These are phyloP conservation scores for Pleurotus tuber-regium DNA, from an alignment of 768 basidiomycete species.

Conservation along the genomic window DNA sequence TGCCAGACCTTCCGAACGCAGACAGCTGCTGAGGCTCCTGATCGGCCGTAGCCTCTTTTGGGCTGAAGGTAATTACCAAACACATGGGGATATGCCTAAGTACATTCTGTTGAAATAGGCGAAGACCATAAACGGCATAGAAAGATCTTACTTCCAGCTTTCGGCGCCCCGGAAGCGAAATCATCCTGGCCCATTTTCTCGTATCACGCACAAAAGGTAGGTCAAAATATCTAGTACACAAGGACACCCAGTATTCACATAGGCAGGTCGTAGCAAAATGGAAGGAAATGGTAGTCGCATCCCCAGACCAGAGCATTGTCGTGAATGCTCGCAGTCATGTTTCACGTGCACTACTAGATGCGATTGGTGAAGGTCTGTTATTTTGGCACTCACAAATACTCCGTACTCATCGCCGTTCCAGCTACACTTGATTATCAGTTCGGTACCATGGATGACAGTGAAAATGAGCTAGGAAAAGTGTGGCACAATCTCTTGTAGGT, in stretches of 20 bases:
- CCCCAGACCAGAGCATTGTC: slow-evolving; percentile 34
- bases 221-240: too few species aligned
- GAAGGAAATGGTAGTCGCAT: slow-evolving; percentile 47
- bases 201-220: too few species aligned
- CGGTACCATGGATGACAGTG: slow-evolving; percentile 42
- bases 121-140: too few species aligned
- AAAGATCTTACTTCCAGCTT: too few species aligned
- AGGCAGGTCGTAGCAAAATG: too few species aligned
- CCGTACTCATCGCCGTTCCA: too few species aligned
- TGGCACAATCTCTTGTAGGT: slow-evolving; percentile 33
- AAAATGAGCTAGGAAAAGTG: slow-evolving; percentile 50
- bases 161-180: too few species aligned
- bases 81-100: slow-evolving; percentile 11
- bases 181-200: too few species aligned
- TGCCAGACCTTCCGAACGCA: slow-evolving; percentile 35
- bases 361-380: slow-evolving; percentile 56
- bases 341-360: slow-evolving; percentile 47
- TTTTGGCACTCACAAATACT: too few species aligned
- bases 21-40: slow-evolving; percentile 32
- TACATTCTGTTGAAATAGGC: too few species aligned
- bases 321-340: slow-evolving; percentile 50
- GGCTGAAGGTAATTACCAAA: slow-evolving; percentile 34
- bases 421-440: slow-evolving; percentile 58
- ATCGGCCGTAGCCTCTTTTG: slow-evolving; percentile 35
- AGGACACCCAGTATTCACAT: too few species aligned